Conservation (phyloP, 2,329 filamentous ascomycete species). For the Xylaria arbuscula region DNA sequence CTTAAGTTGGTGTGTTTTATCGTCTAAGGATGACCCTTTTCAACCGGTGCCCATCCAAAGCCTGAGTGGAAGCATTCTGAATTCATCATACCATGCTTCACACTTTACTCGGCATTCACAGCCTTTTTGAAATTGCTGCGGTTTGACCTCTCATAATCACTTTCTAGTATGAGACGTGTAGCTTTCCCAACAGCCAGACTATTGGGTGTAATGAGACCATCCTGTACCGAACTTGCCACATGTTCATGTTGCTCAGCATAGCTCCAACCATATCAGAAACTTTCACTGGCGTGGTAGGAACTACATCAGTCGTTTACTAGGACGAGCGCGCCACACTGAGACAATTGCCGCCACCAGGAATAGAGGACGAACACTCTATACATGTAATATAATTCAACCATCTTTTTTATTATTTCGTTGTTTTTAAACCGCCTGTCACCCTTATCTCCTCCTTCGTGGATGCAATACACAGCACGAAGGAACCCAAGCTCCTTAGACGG, state of each 20-base stretch:
- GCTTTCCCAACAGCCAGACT: neutral
- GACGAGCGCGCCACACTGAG: neutral
- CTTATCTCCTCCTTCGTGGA: neutral
- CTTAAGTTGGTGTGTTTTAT: slow-evolving; percentile 16
- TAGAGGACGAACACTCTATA: slow-evolving; percentile 8
- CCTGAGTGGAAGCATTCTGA: slow-evolving; percentile 10
- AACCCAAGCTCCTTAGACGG: neutral
- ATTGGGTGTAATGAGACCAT: neutral
- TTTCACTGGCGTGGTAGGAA: neutral
- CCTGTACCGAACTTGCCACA: neutral
- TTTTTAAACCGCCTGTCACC: neutral
- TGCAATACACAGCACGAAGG: neutral
- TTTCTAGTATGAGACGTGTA: neutral
- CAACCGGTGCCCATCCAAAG: slow-evolving; percentile 19
- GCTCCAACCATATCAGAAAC: neutral
- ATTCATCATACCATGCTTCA: slow-evolving; percentile 24
- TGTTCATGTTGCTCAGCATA: neutral
- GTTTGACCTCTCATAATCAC: neutral
- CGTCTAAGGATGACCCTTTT: slow-evolving; percentile 11
- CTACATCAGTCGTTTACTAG: neutral
- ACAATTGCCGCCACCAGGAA: slow-evolving; percentile 2
- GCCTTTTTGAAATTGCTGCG: neutral
- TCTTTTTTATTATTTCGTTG: slow-evolving; percentile 11
- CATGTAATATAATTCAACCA: slow-evolving; percentile 19
- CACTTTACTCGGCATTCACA: slow-evolving; percentile 1